Evolutionary conservation across 805 yeast genomes (phyloP).

Genomic region (Saturnispora hagleri): DNA sequence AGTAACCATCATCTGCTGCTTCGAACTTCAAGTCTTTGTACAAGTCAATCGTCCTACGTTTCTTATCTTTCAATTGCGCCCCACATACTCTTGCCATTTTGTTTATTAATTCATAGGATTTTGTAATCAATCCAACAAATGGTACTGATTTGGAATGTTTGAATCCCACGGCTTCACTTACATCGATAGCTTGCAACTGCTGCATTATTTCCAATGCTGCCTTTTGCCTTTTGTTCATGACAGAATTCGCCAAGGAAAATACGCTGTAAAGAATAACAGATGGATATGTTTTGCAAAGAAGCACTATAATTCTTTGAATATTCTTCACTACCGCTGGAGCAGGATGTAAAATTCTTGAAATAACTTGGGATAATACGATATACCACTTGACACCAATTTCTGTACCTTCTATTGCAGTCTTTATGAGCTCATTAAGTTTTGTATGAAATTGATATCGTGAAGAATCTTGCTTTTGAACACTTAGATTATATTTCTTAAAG

Average conservation of each 20-base stretch:
- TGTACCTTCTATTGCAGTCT: constrained; percentile 19
- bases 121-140: constrained; percentile 32
- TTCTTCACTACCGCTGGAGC: constrained; percentile 46
- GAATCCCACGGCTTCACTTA: not conserved
- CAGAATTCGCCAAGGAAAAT: constrained; percentile 59
- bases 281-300: constrained; percentile 60
- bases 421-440: constrained; percentile 6
- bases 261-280: constrained; percentile 81
- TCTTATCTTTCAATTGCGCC: not conserved
- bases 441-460: constrained; percentile 1
- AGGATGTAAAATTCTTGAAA: constrained; percentile 67
- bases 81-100: constrained; percentile 1
- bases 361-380: constrained; percentile 73
- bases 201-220: constrained; percentile 39
- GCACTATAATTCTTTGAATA: constrained; percentile 47
- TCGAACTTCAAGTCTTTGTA: constrained; percentile 34
- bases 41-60: constrained; percentile 15
- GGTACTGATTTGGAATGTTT: constrained; percentile 19
- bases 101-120: constrained; percentile 1
- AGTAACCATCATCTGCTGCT: constrained; percentile 21
- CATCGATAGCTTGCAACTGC: constrained; percentile 17
- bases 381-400: constrained; percentile 51
- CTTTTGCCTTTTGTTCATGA: constrained; percentile 34
- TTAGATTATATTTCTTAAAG: constrained; percentile 29
- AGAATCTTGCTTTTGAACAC: constrained; percentile 1